phyloP scores from a whole-genome alignment of 176 grass and related monocot species.

The Eleusine indica region DNA sequence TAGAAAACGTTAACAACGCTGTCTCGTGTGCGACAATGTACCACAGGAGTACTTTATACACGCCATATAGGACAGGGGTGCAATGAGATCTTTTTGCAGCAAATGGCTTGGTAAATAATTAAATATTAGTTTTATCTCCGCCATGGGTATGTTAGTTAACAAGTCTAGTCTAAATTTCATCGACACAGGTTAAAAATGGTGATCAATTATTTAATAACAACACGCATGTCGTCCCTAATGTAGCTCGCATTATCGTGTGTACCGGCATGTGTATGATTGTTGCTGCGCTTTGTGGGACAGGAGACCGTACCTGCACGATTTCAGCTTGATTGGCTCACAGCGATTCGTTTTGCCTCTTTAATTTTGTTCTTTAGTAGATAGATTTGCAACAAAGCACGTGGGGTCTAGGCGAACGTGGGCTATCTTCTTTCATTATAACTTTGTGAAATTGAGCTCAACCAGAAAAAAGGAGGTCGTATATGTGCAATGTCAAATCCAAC shows the following conservation, averaged over 20 bases:
- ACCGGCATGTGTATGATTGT: background rate
- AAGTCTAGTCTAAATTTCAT: no score
- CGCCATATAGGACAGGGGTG: background rate
- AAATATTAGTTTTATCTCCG: no score
- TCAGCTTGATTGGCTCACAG: background rate
- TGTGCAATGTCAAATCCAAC: background rate
- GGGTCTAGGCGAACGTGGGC: background rate
- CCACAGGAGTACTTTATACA: background rate
- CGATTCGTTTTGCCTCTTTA: background rate
- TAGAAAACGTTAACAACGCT: background rate
- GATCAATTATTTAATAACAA: no score
- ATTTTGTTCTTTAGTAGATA: background rate
- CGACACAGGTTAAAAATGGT: no score
- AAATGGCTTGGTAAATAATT: no score
- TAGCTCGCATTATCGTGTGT: no score
- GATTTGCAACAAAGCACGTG: constrained; percentile 20
- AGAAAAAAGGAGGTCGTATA: background rate
- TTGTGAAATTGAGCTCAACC: background rate
- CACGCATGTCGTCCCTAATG: no score
- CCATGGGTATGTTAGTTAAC: no score
- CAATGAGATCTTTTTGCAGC: no score
- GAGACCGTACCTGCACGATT: constrained; percentile 32
- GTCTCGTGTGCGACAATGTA: background rate
- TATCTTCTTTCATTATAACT: background rate
- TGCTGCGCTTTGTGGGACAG: constrained; percentile 17